A percentile compares a stretch with the other conserved stretches of the same genome.
These are phyloP conservation scores for Albatrellus ellisii DNA, from an alignment of 768 basidiomycete genomes.

Conservation along the genomic window DNA sequence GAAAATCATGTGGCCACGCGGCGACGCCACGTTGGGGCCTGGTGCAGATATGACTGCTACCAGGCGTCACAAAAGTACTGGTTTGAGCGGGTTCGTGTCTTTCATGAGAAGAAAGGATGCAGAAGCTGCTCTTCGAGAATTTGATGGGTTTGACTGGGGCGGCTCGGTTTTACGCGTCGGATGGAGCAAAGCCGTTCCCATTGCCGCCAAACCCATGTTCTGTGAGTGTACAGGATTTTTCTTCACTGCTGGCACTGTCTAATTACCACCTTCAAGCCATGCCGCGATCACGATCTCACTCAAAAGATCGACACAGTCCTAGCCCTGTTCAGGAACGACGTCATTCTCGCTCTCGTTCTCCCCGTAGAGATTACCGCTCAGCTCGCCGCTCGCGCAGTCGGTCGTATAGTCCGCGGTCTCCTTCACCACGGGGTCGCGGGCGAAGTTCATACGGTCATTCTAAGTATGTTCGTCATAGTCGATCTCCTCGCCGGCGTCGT, in stretches of 20 bases:
- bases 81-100: slow-evolving; percentile 91
- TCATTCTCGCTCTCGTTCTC: slow-evolving; percentile 23
- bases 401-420: slow-evolving; percentile 22
- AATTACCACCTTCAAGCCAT: slow-evolving; percentile 3
- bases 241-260: background rate
- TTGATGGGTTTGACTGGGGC: slow-evolving; percentile 93
- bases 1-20: slow-evolving; percentile 98
- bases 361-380: slow-evolving; percentile 19
- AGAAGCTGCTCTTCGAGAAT: slow-evolving; percentile 75
- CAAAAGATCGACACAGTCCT: background rate
- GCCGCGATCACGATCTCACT: slow-evolving; percentile 15
- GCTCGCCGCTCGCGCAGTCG: slow-evolving; percentile 23
- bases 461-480: slow-evolving; percentile 29
- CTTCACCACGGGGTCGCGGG: slow-evolving; percentile 24
- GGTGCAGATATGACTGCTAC: slow-evolving; percentile 67
- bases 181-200: slow-evolving; percentile 94
- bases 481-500: slow-evolving; percentile 27
- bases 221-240: slow-evolving; percentile 30
- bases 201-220: slow-evolving; percentile 70
- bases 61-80: slow-evolving; percentile 56
- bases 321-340: slow-evolving; percentile 22
- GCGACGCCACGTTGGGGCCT: slow-evolving; percentile 52
- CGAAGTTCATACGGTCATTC: slow-evolving; percentile 28
- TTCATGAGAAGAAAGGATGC: slow-evolving; percentile 93
- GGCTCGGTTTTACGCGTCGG: slow-evolving; percentile 79